Conservation (phyloP, 1,139 yeast genomes). For the Saccharomycopsis crataegensis region DNA sequence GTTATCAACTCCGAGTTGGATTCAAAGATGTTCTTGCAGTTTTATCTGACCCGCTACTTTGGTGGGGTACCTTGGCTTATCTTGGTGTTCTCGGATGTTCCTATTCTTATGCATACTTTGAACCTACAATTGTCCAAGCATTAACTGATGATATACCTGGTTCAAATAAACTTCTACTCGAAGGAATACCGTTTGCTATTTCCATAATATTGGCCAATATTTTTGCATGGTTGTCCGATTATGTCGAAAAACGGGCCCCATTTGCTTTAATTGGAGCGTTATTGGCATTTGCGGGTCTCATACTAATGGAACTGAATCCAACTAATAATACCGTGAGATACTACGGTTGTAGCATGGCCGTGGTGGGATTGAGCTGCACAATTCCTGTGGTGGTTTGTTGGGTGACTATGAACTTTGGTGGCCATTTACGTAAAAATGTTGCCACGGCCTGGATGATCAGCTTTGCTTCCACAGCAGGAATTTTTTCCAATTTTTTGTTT, state of each 20-base stretch:
- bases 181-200: constrained; percentile 65
- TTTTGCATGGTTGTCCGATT: constrained; percentile 39
- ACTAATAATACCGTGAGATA: constrained; percentile 35
- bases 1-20: constrained; percentile 26
- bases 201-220: constrained; percentile 52
- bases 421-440: constrained; percentile 57
- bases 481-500: constrained; percentile 56
- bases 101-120: constrained; percentile 69
- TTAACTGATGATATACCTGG: constrained; percentile 20
- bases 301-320: constrained; percentile 35
- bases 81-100: constrained; percentile 61
- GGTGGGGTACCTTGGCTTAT: constrained; percentile 52
- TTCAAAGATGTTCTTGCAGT: constrained; percentile 25
- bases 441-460: constrained; percentile 71
- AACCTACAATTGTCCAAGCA: constrained; percentile 55
- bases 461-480: constrained; percentile 71
- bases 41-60: constrained; percentile 37
- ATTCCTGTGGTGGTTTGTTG: constrained; percentile 69
- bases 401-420: constrained; percentile 53
- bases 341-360: constrained; percentile 59
- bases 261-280: constrained; percentile 37
- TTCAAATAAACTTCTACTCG: constrained; percentile 55
- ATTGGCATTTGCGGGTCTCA: constrained; percentile 47
- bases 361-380: constrained; percentile 52
- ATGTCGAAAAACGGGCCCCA: constrained; percentile 38